Base-by-base conservation (phyloP, 257 asterid species). In the Lavandula angustifolia region DNA sequence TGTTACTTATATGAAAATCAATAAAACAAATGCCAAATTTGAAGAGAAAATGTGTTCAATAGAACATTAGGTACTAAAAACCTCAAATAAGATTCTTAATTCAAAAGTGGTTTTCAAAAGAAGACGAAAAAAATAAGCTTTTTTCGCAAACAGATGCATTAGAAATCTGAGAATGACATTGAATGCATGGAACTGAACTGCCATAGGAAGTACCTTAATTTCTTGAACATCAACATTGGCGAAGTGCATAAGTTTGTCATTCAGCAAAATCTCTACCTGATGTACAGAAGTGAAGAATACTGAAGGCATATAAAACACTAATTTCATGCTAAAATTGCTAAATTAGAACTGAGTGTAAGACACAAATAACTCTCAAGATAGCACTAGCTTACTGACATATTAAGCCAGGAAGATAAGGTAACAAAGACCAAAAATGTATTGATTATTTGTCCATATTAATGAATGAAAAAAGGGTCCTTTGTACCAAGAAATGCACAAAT, bases 151-250 rank as follows among this genome's bases (percentile, higher is more conserved):
- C 2, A 3, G 17, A 38, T 17, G 6, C 59, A 48, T 33, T 9
- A 34, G 12, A 68, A 32, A 41, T 58, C 12, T 48, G 22, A 35
- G 34, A 48, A 35, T 58, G 54, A 55, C 64, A 37, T 48, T 44
- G 38, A 34, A 31, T 16, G 52, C 31, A 62, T 51, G 41, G 40
- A 63, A 67, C 32, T 66, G 22, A 60, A 60, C 50, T 14, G 34
- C 22, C 35, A 62, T 43, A 17, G n/a, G 66, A 48, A 73, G 73
- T 87, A 94, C 99, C 96, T 94, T 94, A 67, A 94, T 94, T 69
- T 94, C 92, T 63, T 77, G 91, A 74, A 90, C 81, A 76, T 94
- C 99, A 76, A 79, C 84, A 76, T 73, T 82, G 41, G 95, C 88
- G 76, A 83, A 86, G 16, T 84, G 88, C 38, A 76, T 54, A 69